Base-by-base conservation (phyloP, 1,284 basidiomycete genomes). In the Ceratobasidium sp. region DNA sequence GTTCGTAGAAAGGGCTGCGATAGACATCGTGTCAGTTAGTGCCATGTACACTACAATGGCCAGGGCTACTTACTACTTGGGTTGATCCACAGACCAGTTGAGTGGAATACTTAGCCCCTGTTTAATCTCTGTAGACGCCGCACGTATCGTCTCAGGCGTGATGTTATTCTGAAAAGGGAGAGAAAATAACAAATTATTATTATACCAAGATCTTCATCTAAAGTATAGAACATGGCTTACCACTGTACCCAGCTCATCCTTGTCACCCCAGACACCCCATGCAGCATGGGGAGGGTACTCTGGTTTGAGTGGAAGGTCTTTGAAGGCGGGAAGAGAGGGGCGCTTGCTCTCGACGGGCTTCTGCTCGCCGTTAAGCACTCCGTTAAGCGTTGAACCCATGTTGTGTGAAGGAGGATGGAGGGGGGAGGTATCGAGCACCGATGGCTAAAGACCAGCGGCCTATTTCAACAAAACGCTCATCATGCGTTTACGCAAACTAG, bases 161-260 rank as follows among this genome's bases (percentile, higher is more conserved):
- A 83, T 79, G 5, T 82, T 77, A 69, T 83, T 83, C 68, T 73
- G 37, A 17, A 17, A 45, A n/a, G 23, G 20, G 1, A 45, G 20
- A 64, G 13, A 20, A 45, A 31, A n/a, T 37, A 20, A 63, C 11
- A 13, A 33, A 10, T 11, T 47, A n/a, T 23, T 69, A 33, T 13
- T 20, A 37, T 39, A 31, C n/a, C n/a, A n/a, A n/a, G n/a, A 20
- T 10, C 31, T 3, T n/a, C 61, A 61, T 11, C 37, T 17, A 26
- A 71, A 28, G 20, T 8, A 17, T 37, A n/a, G 3, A 31, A 13
- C 2, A 37, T 3, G 3, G 51, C 68, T 73, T 49, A 73, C 68
- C 77, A 82, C 79, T 33, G 81, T 82, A 51, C 82, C 82, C 13
- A 83, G 77, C 68, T 80, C 78, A 66, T 83, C 82, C 5, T 79